Conservation (phyloP, 2,329 filamentous ascomycete genomes). For the Pseudogymnoascus pannorum region DNA sequence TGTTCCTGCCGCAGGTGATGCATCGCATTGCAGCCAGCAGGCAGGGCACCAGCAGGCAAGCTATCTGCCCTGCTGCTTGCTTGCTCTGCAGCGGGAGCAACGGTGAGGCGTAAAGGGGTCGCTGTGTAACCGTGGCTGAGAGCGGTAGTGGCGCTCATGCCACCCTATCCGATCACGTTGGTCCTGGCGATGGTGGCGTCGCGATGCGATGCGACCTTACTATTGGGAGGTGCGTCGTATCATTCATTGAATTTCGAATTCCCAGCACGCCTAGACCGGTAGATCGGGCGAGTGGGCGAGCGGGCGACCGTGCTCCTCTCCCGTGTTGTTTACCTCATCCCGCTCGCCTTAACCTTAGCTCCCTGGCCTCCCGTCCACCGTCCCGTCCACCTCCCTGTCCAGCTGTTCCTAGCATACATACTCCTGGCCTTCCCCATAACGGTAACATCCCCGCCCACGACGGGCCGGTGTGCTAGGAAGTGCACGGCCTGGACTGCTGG, state of each 20-base stretch:
- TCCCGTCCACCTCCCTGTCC: not conserved
- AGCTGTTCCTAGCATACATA: too few relatives aligned
- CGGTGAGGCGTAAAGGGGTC: not conserved
- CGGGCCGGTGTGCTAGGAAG: not conserved
- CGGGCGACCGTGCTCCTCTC: not conserved
- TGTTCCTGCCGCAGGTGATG: not conserved
- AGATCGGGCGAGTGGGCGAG: not conserved
- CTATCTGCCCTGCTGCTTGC: not conserved
- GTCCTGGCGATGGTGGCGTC: not conserved
- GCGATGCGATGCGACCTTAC: not conserved
- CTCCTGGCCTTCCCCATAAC: not conserved
- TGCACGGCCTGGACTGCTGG: not conserved
- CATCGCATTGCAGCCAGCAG: not conserved
- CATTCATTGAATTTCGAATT: too few relatives aligned
- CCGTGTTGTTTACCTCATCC: not conserved
- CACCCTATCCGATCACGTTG: too few relatives aligned
- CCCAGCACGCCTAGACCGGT: too few relatives aligned
- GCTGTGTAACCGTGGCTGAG: not conserved
- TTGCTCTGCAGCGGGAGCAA: not conserved
- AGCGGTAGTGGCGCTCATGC: not conserved
- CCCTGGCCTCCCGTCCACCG: not conserved
- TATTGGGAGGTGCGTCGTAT: not conserved
- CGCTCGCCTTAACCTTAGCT: not conserved
- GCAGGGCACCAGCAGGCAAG: too few relatives aligned
- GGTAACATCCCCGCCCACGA: not conserved